phyloP scores from a whole-genome alignment of 2,329 filamentous ascomycete genomes.

The Pseudocercospora fijiensis region DNA sequence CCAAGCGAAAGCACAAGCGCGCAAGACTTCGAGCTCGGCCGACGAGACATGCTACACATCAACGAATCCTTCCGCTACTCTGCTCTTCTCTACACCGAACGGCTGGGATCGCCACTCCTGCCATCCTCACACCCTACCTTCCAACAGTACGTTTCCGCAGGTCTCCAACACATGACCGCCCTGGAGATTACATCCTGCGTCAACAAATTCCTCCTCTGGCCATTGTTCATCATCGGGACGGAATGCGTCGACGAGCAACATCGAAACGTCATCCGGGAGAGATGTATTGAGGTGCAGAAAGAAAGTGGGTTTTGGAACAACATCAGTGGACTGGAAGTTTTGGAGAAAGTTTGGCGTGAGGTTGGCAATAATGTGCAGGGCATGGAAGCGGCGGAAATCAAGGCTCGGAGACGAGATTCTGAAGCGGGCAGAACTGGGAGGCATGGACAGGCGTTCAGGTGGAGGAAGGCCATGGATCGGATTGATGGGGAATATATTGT shows the following conservation, averaged over 20 bases:
- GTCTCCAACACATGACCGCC: slow-evolving; percentile 78
- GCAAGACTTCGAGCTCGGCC: slow-evolving; percentile 38
- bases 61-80: slow-evolving; percentile 89
- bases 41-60: slow-evolving; percentile 75
- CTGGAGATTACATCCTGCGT: slow-evolving; percentile 69
- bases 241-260: slow-evolving; percentile 83
- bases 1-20: slow-evolving; percentile 22
- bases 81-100: slow-evolving; percentile 84
- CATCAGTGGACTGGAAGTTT: slow-evolving; percentile 75
- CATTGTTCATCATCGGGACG: slow-evolving; percentile 83
- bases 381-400: slow-evolving; percentile 31
- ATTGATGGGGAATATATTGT: slow-evolving; percentile 54
- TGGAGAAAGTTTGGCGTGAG: slow-evolving; percentile 76
- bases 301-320: slow-evolving; percentile 95
- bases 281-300: slow-evolving; percentile 81
- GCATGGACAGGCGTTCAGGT: slow-evolving; percentile 47
- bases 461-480: slow-evolving; percentile 53
- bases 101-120: slow-evolving; percentile 73
- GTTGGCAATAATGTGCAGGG: slow-evolving; percentile 28
- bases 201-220: slow-evolving; percentile 91
- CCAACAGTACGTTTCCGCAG: slow-evolving; percentile 77
- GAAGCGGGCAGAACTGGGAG: slow-evolving; percentile 28
- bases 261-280: slow-evolving; percentile 72
- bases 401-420: slow-evolving; percentile 32
- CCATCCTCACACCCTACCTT: slow-evolving; percentile 74